Evolutionary conservation across 306 rosid species (phyloP).

Genomic region (Cucurbita maxima): DNA sequence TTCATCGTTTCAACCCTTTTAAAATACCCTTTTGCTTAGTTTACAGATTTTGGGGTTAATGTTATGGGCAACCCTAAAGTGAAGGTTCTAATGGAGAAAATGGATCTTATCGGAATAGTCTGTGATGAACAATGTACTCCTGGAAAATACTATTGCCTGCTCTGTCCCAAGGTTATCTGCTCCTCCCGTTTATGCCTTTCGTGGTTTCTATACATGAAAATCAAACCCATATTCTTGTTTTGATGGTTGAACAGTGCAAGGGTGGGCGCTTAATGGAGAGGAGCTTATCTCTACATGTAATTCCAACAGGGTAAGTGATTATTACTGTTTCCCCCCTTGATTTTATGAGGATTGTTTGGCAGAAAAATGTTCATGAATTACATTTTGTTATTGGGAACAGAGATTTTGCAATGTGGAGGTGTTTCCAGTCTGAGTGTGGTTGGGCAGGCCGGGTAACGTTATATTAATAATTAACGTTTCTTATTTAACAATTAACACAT

Average conservation of each 20-base stretch:
- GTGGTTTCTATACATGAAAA: background rate
- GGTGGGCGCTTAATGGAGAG: constrained; percentile 66
- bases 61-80: constrained; percentile 17
- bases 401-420: constrained; percentile 87
- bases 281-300: constrained; percentile 76
- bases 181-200: background rate
- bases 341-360: constrained; percentile 7
- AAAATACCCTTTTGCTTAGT: background rate
- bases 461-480: background rate
- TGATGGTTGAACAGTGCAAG: constrained; percentile 38
- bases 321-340: background rate
- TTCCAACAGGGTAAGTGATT: constrained; percentile 37
- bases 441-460: constrained; percentile 73
- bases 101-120: constrained; percentile 49
- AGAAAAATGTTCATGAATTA: background rate
- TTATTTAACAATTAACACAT: background rate
- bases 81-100: constrained; percentile 40
- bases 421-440: constrained; percentile 54
- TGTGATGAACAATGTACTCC: constrained; percentile 41
- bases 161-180: constrained; percentile 65
- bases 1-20: background rate
- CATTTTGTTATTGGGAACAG: constrained; percentile 23
- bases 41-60: constrained; percentile 24
- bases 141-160: constrained; percentile 40
- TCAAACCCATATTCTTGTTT: background rate